Conservation (phyloP, 805 yeast species). For the Yarrowia sp. region DNA sequence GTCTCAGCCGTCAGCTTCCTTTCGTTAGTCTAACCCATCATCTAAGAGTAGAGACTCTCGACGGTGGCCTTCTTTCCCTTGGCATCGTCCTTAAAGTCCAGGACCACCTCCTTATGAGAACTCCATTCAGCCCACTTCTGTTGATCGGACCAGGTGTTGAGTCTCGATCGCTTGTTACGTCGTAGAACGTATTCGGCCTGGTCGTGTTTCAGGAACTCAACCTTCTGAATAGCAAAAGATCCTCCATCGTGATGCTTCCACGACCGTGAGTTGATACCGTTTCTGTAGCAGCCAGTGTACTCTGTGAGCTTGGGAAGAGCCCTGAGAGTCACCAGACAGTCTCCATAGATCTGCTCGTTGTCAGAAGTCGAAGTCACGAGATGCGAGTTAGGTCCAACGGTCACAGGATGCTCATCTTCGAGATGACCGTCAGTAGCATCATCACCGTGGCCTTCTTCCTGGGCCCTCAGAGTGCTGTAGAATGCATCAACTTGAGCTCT, state of each 20-base stretch:
- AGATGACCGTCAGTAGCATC: conserved; percentile 13
- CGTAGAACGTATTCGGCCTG: conserved; percentile 49
- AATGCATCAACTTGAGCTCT: conserved; percentile 49
- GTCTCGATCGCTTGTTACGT: conserved; percentile 46
- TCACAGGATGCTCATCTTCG: conserved; percentile 24
- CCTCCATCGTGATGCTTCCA: conserved; percentile 88
- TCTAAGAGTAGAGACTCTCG: not conserved
- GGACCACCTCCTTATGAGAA: conserved; percentile 24
- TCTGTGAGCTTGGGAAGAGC: conserved; percentile 71
- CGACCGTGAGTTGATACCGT: conserved; percentile 74
- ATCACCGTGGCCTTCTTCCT: conserved; percentile 40
- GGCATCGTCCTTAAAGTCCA: conserved; percentile 37
- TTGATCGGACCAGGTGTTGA: conserved; percentile 48
- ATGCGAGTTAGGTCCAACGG: conserved; percentile 35
- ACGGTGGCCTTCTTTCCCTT: conserved; percentile 18
- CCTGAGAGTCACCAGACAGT: conserved; percentile 60
- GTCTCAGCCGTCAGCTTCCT: too few species aligned
- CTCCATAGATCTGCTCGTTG: conserved; percentile 29
- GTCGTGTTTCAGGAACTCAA: conserved; percentile 51
- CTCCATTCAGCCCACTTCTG: conserved; percentile 41
- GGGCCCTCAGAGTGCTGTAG: conserved; percentile 47
- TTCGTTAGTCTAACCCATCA: too few species aligned
- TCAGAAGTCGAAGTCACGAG: conserved; percentile 5
- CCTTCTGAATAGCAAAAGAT: conserved; percentile 67
- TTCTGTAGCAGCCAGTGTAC: conserved; percentile 70